These are phyloP conservation scores for Colletotrichum incanum DNA, from an alignment of 2,329 filamentous ascomycete genomes.

Conservation along the genomic window DNA sequence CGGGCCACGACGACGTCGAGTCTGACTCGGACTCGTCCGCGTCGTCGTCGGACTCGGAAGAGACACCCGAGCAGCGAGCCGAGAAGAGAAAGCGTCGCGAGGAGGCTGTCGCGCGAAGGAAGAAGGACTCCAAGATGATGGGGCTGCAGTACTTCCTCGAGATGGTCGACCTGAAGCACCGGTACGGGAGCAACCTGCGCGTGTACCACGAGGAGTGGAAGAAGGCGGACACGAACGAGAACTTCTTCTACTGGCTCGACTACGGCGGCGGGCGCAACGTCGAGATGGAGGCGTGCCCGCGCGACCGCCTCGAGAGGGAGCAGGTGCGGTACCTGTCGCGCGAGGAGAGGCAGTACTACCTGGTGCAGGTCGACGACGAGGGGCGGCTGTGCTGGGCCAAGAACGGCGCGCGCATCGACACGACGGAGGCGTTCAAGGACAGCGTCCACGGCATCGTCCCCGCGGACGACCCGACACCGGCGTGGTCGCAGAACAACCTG, in stretches of 20 bases:
- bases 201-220: slow-evolving; percentile 91
- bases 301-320: slow-evolving; percentile 82
- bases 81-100: slow-evolving; percentile 58
- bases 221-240: slow-evolving; percentile 81
- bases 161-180: slow-evolving; percentile 89
- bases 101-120: slow-evolving; percentile 70
- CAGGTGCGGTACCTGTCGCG: slow-evolving; percentile 87
- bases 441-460: slow-evolving; percentile 83
- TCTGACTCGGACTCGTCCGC: slow-evolving; percentile 57
- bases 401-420: slow-evolving; percentile 84
- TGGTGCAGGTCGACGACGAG: slow-evolving; percentile 81
- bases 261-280: slow-evolving; percentile 81
- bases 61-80: slow-evolving; percentile 56
- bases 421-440: slow-evolving; percentile 82
- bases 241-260: slow-evolving; percentile 96
- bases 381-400: slow-evolving; percentile 91
- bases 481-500: slow-evolving; percentile 58
- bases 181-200: slow-evolving; percentile 87
- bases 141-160: slow-evolving; percentile 88
- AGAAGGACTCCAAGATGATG: slow-evolving; percentile 83
- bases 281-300: slow-evolving; percentile 80
- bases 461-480: slow-evolving; percentile 71
- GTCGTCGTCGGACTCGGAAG: slow-evolving; percentile 50
- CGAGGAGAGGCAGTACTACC: slow-evolving; percentile 86
- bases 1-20: slow-evolving; percentile 77